Base-by-base conservation (phyloP, 106 monocot genomes). In the Alisma plantagoaquatica region DNA sequence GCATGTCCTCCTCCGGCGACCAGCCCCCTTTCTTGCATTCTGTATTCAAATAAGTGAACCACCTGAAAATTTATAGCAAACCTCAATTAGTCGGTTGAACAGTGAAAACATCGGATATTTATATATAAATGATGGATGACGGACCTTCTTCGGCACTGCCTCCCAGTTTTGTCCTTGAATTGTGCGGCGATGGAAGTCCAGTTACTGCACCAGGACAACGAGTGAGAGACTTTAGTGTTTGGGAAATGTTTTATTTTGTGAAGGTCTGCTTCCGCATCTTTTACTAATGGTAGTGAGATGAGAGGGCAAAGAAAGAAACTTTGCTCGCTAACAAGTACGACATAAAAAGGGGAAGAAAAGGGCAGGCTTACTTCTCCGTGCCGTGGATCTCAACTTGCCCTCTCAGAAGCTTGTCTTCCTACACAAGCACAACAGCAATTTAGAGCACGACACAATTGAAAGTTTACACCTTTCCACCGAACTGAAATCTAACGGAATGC, bases 1-100 rank as follows among this genome's bases (percentile, higher is more conserved):
- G 58, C 77, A 58, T 68, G 65, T 96, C 94, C 62, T 96, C 94
- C 56, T 96, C 94, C 1, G 51, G 29, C 20, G 94, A 96, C 94
- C 94, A 96, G 17, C 84, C 84, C 12, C 94, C 94, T 76, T 89
- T 96, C 75, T 96, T 96, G 31, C 80, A 84, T 55, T 96, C 94
- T 0, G 83, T 54, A 61, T 79, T 96, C 70, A 96, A 71, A 55
- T 94, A 88, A 2, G 83, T 88, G 33, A 67, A 83, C 94, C 94
- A 94, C 51, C 94, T 94, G 62, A 46, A 68, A 21, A 31, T 10
- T 23, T 53, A 16, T 14, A 44, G 3, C 19, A 30, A 58, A 4
- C 43, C 19, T 50, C 31, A 18, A 25, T 27, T 33, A 28, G 44
- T 52, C 21, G 32, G 17, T 3, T 23, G 20, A 44, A 3, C 3